These are phyloP conservation scores for Sporisorium scitamineum DNA, from an alignment of 1,284 basidiomycete genomes.

Conservation along the genomic window DNA sequence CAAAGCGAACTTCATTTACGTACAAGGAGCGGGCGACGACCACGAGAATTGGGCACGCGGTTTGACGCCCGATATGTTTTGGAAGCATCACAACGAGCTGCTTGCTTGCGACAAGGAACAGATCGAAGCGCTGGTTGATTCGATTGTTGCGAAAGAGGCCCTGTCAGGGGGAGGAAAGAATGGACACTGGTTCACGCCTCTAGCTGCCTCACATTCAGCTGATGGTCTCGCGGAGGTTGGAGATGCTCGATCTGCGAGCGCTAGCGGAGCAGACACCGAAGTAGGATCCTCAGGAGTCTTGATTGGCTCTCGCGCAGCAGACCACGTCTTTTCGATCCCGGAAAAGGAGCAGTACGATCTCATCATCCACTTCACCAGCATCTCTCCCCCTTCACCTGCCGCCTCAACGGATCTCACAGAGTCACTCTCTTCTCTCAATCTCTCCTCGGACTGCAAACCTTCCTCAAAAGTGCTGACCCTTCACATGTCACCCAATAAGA, in stretches of 20 bases:
- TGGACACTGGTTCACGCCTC: constrained; percentile 45
- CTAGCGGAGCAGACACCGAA: constrained; percentile 6
- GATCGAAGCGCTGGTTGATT: constrained; percentile 71
- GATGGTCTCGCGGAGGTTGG: neutral
- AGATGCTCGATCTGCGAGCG: neutral
- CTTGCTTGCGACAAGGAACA: constrained; percentile 71
- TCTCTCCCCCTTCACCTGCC: neutral
- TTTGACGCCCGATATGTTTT: constrained; percentile 80
- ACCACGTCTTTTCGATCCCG: constrained; percentile 17
- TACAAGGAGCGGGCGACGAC: constrained; percentile 90
- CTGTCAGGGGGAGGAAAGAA: neutral
- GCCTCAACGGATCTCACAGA: neutral
- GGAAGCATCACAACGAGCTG: constrained; percentile 75
- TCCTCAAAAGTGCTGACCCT: constrained; percentile 7
- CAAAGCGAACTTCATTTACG: constrained; percentile 76
- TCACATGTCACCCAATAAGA: constrained; percentile 33
- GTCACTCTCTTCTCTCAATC: neutral
- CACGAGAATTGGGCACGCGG: constrained; percentile 87
- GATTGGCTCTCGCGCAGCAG: constrained; percentile 22
- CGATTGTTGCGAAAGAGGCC: constrained; percentile 12
- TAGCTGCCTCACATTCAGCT: neutral
- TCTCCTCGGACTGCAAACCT: neutral
- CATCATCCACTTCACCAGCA: constrained; percentile 25
- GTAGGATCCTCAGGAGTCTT: constrained; percentile 19
- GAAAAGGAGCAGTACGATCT: constrained; percentile 15